These are phyloP conservation scores for Solanum infundibuliforme DNA, from an alignment of 257 asterid genomes.

Conservation along the genomic window DNA sequence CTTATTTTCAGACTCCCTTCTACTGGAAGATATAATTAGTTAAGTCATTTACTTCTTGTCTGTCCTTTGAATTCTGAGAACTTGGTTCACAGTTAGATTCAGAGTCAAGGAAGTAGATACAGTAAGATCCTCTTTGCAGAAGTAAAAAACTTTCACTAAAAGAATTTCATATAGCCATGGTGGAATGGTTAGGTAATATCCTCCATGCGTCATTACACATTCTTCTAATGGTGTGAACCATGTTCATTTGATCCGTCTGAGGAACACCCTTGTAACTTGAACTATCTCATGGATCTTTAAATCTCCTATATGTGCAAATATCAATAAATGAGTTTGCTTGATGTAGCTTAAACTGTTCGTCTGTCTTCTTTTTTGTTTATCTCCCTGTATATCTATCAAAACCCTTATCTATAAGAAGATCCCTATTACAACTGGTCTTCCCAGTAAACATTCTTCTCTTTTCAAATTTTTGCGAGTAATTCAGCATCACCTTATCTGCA, in stretches of 20 bases:
- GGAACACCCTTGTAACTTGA: not conserved
- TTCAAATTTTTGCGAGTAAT: not conserved
- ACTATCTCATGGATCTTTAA: not conserved
- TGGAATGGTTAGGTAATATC: not conserved
- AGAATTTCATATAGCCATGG: not conserved
- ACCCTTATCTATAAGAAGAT: not conserved
- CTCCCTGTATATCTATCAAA: not conserved
- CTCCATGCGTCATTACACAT: not conserved
- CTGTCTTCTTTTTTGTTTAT: not conserved
- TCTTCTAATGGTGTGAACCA: not conserved
- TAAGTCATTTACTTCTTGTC: not conserved
- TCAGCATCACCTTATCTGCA: not conserved
- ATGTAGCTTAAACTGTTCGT: not conserved
- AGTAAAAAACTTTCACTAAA: not conserved
- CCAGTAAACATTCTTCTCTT: not conserved
- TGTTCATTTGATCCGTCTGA: not conserved
- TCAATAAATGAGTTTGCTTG: not conserved
- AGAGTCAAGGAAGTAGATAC: not conserved
- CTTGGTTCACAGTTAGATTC: not conserved
- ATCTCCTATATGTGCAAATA: not conserved
- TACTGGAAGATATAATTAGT: not conserved
- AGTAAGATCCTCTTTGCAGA: not conserved
- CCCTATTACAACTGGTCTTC: not conserved
- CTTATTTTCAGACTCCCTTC: not conserved
- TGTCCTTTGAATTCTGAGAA: not conserved